phyloP scores from a whole-genome alignment of 202 grass and related monocot species.

The Elaeis oleifera region DNA sequence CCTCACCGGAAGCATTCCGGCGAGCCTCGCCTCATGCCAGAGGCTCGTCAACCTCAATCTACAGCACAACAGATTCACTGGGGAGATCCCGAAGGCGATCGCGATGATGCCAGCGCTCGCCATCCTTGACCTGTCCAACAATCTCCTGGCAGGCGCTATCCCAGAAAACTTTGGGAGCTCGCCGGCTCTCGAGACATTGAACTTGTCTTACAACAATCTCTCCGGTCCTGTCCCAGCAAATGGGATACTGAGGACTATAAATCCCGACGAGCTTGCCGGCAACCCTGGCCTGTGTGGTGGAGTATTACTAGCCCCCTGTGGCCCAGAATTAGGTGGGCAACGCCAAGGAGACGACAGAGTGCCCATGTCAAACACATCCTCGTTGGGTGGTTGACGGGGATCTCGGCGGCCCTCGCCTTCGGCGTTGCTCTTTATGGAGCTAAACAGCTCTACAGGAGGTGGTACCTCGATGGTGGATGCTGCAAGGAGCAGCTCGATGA shows the following conservation, averaged over 20 bases:
- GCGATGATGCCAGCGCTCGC: conserved; percentile 81
- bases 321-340: conserved; percentile 8
- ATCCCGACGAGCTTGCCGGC: conserved; percentile 67
- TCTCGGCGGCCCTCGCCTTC: conserved; percentile 26
- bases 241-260: conserved; percentile 66
- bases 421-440: conserved; percentile 32
- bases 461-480: conserved; percentile 36
- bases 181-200: conserved; percentile 75
- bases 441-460: conserved; percentile 49
- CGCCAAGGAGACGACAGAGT: conserved; percentile 12
- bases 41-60: conserved; percentile 74
- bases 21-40: conserved; percentile 63
- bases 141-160: conserved; percentile 53
- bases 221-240: conserved; percentile 59
- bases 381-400: conserved; percentile 45
- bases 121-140: conserved; percentile 82
- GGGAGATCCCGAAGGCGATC: conserved; percentile 53
- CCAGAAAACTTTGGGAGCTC: conserved; percentile 80
- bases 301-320: conserved; percentile 64
- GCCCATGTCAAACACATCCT: conserved; percentile 40
- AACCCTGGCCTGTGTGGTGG: conserved; percentile 68
- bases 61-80: conserved; percentile 43
- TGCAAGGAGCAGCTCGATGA: conserved; percentile 22
- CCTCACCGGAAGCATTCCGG: conserved; percentile 38
- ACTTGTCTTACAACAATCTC: conserved; percentile 75